These are phyloP conservation scores for Crucibulum parvulum DNA, from an alignment of 1,284 basidiomycete species.

Conservation along the genomic window DNA sequence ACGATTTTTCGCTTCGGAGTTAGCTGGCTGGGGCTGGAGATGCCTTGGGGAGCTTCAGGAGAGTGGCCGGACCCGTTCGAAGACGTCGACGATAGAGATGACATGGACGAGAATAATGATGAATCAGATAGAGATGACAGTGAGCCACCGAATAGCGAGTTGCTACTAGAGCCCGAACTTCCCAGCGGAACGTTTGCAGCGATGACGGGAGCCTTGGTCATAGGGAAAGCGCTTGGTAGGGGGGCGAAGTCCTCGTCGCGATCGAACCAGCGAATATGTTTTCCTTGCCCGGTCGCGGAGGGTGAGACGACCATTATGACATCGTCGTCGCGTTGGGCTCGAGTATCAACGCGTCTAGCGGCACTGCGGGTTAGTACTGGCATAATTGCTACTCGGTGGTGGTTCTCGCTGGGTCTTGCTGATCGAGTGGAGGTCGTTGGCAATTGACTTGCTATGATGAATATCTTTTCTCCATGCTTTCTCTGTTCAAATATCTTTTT, in stretches of 20 bases:
- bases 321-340: neutral
- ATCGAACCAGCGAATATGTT: slow-evolving; percentile 22
- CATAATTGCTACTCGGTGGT: neutral
- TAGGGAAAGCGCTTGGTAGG: neutral
- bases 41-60: too few relatives aligned
- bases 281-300: slow-evolving; percentile 20
- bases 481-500: neutral
- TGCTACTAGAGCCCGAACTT: neutral
- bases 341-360: neutral
- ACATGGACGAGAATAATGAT: neutral
- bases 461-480: neutral
- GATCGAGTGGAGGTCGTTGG: neutral
- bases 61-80: neutral
- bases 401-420: neutral
- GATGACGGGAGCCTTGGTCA: neutral
- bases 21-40: too few relatives aligned
- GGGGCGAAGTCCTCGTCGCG: slow-evolving; percentile 1
- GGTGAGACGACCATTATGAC: slow-evolving; percentile 11
- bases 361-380: neutral
- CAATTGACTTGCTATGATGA: neutral
- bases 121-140: neutral
- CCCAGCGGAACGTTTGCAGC: neutral
- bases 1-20: too few relatives aligned
- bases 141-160: neutral
- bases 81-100: neutral